Evolutionary conservation across 441 rosid genomes (phyloP), one percentile per base, ranked within the genome.

Genomic region (Gossypium trilobum): DNA sequence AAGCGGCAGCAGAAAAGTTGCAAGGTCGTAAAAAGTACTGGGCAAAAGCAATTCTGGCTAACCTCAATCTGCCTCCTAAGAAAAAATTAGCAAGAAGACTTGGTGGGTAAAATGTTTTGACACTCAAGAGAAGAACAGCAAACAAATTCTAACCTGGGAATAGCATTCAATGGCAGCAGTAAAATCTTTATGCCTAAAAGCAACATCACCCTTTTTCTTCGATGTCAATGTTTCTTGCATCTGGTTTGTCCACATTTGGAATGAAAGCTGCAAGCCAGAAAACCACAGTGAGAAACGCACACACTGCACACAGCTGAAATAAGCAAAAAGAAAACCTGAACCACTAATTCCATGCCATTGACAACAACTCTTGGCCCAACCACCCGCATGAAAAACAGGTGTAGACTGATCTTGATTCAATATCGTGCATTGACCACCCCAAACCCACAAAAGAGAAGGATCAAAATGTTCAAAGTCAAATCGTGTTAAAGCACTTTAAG

Each of bases 181-280:
- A 51, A 89, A 86, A 39, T 90, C 92, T 77, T 88, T 94, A 79
- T 87, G 88, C 73, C 87, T 82, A 75, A 94, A 94, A 74, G 96
- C 96, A 74, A 77, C 82, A 81, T 94, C 97, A 6, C 98, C 97
- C 82, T 82, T 88, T 77, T 94, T 94, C 92, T 89, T 89, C 25
- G 78, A 83, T 66, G 84, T 90, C 56, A 91, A 74, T 2, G 91
- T 91, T 80, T 91, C 97, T 74, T 88, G 89, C 98, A 91, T 89
- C 83, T 94, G 95, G 72, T 89, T 87, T 5, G 96, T 91, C 97
- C 98, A 91, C 92, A 93, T 91, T 70, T 93, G 96, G 86, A 91
- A 93, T 4, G 96, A 90, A 54, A 93, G 96, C 97, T 93, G 91
- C 76, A 80, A 36, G 9, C 17, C n/a, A 74, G 31, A 54, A 80